phyloP scores from a whole-genome alignment of 192 early-diverging fungal species.

The Coemansia sp. region DNA sequence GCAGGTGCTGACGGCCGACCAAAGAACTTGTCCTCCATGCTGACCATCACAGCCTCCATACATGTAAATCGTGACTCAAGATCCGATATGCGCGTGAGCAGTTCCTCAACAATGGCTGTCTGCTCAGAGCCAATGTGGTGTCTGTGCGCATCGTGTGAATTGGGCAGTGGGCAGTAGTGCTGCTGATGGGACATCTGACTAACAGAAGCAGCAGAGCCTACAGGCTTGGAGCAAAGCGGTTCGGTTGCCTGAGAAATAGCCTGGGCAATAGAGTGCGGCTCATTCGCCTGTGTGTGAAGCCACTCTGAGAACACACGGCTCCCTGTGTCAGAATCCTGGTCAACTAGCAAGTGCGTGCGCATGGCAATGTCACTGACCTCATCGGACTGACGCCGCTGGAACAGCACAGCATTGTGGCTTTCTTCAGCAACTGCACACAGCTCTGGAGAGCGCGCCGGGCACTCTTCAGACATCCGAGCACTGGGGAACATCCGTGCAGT shows the following conservation, averaged over 20 bases:
- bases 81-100: constrained; percentile 27
- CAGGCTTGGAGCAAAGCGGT: neutral
- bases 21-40: constrained; percentile 32
- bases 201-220: neutral
- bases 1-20: constrained; percentile 10
- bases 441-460: neutral
- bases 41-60: constrained; percentile 35
- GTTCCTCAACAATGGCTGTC: neutral
- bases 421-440: neutral
- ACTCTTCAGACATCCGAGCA: constrained; percentile 9
- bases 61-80: constrained; percentile 41
- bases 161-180: neutral
- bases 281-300: constrained; percentile 16
- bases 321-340: constrained; percentile 5
- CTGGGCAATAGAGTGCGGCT: constrained; percentile 11
- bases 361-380: constrained; percentile 51
- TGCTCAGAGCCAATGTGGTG: neutral
- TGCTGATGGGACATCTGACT: neutral
- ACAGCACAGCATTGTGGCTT: neutral
- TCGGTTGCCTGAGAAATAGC: constrained; percentile 8
- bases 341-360: constrained; percentile 28
- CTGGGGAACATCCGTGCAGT: constrained; percentile 23
- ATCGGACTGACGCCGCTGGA: constrained; percentile 13
- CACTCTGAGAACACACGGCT: constrained; percentile 23
- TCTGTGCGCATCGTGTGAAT: neutral